Percentiles rank a stretch among this genome's conserved stretches.
These are phyloP conservation scores for Aspergillus intermedius DNA, from an alignment of 2,329 filamentous ascomycete species.

Conservation along the genomic window DNA sequence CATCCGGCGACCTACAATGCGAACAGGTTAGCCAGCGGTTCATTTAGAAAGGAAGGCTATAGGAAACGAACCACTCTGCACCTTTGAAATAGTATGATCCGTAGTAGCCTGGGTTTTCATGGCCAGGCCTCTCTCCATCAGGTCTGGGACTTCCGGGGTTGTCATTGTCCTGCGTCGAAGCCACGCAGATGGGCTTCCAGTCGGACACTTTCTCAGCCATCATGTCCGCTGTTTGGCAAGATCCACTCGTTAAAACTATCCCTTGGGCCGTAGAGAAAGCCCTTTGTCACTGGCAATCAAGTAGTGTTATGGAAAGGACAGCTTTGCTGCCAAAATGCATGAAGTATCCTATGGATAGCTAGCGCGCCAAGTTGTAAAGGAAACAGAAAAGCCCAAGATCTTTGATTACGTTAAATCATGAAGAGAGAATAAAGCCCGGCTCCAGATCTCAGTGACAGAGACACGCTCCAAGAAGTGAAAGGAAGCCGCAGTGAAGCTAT, in stretches of 20 bases:
- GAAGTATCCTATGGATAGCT: neutral
- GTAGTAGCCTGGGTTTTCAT: neutral
- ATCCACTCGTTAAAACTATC: neutral
- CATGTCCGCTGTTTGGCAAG: neutral
- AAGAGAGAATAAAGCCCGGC: neutral
- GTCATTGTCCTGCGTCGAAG: constrained; percentile 13
- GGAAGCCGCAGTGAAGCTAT: neutral
- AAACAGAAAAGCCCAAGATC: neutral
- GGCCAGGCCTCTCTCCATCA: neutral
- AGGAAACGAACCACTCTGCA: constrained; percentile 36
- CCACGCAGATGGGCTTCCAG: constrained; percentile 20
- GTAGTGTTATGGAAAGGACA: too few species aligned
- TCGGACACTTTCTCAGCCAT: constrained; percentile 8
- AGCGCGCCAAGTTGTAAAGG: neutral
- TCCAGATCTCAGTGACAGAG: neutral
- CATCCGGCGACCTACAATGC: constrained; percentile 45
- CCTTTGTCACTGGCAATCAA: neutral
- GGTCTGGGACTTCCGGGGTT: neutral
- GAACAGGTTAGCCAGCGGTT: constrained; percentile 1
- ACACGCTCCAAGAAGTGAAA: neutral
- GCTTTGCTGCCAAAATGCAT: neutral
- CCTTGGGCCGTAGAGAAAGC: neutral
- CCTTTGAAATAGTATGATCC: constrained; percentile 39
- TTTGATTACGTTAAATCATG: neutral
- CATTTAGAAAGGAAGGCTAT: neutral